Base-by-base conservation (phyloP, 1,139 yeast species). In the Starmera stellimalicola region DNA sequence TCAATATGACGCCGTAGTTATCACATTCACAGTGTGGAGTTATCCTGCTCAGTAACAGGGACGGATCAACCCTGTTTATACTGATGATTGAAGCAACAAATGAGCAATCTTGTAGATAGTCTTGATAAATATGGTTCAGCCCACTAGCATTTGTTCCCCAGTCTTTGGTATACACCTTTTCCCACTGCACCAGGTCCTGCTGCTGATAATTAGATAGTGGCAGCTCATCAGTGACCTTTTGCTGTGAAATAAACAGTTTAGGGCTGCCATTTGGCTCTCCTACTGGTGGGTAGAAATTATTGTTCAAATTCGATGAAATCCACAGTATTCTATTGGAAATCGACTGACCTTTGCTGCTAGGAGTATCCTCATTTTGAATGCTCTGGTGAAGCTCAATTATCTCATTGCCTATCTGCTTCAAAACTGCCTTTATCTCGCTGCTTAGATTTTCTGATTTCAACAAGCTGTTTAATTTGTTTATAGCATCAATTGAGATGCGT, bases 101-200 rank as follows among this genome's bases (percentile, higher is more conserved):
- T 0, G 94, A 80, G 53, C 95, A 84, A 50, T 83, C 79, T n/a
- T 73, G 66, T 15, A 80, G 55, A 2, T 67, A 50, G 43, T 77
- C 83, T 47, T 77, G 84, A 48, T 65, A 48, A 29, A 60, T 53
- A 16, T 48, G 34, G 5, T 62, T 16, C 68, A 51, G 5, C 47
- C 58, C 27, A n/a, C n/a, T n/a, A n/a, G n/a, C n/a, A 35, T 35
- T 37, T 54, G 42, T 3, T 34, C 54, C 16, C 51, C 46, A 46
- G 34, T 25, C 39, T 22, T 16, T 43, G 18, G 62, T 59, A 54
- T 27, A 48, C 49, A 26, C 28, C 37, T 16, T 35, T 28, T 3
- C 15, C 45, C 32, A 50, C 33, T n/a, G 30, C 37, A 44, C 42
- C 26, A 58, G 30, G 22, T 30, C 30, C 24, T n/a, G 28, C 16